Evolutionary conservation across 306 rosid genomes (phyloP).

Genomic region (Lotus japonicus): DNA sequence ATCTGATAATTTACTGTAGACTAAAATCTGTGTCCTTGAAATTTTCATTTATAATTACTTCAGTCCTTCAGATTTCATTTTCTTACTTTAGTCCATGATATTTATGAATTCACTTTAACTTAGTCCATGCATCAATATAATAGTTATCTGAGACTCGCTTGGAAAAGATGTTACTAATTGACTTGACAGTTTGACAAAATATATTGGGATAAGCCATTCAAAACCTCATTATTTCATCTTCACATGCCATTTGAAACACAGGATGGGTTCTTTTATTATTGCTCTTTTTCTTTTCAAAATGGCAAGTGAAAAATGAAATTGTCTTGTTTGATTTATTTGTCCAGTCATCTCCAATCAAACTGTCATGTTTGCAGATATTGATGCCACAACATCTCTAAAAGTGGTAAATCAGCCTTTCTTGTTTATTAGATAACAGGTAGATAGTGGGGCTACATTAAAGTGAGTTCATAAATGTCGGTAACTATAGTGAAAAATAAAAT

Average conservation of each 20-base stretch:
- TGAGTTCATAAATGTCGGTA: background rate
- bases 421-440: background rate
- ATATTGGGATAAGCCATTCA: background rate
- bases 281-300: too few relatives aligned
- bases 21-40: background rate
- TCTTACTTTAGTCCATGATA: background rate
- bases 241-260: background rate
- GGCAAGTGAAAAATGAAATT: too few relatives aligned
- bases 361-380: too few relatives aligned
- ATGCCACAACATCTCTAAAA: too few relatives aligned
- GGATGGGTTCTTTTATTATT: too few relatives aligned
- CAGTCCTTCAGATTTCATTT: background rate
- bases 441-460: background rate
- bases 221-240: background rate
- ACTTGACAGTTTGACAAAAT: background rate
- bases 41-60: background rate
- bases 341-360: too few relatives aligned
- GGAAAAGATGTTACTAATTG: background rate
- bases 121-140: background rate
- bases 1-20: slow-evolving; percentile 5
- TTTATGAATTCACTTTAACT: background rate
- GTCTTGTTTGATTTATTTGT: too few relatives aligned
- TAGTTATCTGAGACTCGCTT: background rate
- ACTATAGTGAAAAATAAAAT: background rate
- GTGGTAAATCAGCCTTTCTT: background rate